phyloP scores from a whole-genome alignment of 2,329 filamentous ascomycete genomes.

The Neoscytalidium dimidiatum region DNA sequence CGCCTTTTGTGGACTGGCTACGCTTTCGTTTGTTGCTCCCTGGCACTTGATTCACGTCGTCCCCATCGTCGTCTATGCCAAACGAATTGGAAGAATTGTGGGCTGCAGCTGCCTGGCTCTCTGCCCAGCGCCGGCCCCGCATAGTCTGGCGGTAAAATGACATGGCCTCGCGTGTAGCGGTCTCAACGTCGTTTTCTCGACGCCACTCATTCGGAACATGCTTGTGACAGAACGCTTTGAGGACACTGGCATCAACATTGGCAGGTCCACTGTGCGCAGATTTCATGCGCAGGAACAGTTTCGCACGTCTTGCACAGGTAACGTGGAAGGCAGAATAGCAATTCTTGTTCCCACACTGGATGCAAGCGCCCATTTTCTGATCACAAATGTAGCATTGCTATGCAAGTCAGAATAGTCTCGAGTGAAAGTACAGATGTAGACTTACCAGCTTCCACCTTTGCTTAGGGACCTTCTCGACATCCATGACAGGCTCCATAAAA shows the following conservation, averaged over 20 bases:
- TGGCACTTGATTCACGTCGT: conserved; percentile 44
- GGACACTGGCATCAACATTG: conserved; percentile 75
- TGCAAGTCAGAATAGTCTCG: conserved; percentile 20
- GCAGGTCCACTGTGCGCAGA: conserved; percentile 78
- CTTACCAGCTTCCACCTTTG: conserved; percentile 80
- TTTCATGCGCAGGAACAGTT: conserved; percentile 95
- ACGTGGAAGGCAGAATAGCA: conserved; percentile 98
- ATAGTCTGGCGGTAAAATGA: conserved; percentile 88
- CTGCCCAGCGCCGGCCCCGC: conserved; percentile 87
- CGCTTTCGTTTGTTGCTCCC: conserved; percentile 62
- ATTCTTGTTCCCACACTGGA: conserved; percentile 96
- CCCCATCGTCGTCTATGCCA: conserved; percentile 50
- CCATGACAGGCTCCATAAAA: conserved; percentile 97
- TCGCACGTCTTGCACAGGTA: conserved; percentile 86
- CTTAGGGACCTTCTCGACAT: conserved; percentile 95
- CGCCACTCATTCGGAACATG: conserved; percentile 90
- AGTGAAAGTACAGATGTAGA: not conserved
- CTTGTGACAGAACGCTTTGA: conserved; percentile 95
- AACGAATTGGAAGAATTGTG: conserved; percentile 33
- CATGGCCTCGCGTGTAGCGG: conserved; percentile 79
- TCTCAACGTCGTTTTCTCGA: conserved; percentile 79
- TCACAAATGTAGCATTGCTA: conserved; percentile 90
- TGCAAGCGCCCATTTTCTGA: conserved; percentile 96
- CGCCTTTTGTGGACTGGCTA: conserved; percentile 59
- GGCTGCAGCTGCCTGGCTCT: conserved; percentile 76